These are phyloP conservation scores for Carex pumila DNA, from an alignment of 176 grass and related monocot species.

Conservation along the genomic window DNA sequence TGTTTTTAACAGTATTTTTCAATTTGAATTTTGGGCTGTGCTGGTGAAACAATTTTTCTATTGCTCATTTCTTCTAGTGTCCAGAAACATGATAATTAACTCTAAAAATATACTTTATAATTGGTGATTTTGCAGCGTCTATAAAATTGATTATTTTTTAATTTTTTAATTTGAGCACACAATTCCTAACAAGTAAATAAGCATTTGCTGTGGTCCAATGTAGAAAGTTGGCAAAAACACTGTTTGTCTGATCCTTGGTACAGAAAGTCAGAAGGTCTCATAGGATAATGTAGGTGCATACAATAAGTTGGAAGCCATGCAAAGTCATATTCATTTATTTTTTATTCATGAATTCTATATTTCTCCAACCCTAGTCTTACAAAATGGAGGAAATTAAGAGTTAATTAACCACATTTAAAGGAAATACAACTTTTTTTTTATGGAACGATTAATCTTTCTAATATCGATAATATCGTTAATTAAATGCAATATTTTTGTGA, in stretches of 20 bases:
- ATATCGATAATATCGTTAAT: background rate
- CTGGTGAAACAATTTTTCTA: background rate
- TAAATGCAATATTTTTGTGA: too few species aligned
- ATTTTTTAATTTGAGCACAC: background rate
- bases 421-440: background rate
- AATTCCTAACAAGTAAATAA: background rate
- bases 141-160: background rate
- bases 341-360: background rate
- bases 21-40: background rate
- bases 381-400: background rate
- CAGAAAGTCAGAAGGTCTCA: background rate
- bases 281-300: background rate
- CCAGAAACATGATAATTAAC: background rate
- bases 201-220: constrained; percentile 1
- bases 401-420: too few species aligned
- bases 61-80: background rate
- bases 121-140: background rate
- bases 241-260: background rate
- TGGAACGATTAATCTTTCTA: background rate
- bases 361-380: background rate
- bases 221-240: constrained; percentile 1
- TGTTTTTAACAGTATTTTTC: background rate
- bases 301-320: background rate
- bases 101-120: background rate
- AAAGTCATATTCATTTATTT: constrained; percentile 7